phyloP scores from a whole-genome alignment of 1,139 yeast genomes.

The Debaryomyces coudertii region DNA sequence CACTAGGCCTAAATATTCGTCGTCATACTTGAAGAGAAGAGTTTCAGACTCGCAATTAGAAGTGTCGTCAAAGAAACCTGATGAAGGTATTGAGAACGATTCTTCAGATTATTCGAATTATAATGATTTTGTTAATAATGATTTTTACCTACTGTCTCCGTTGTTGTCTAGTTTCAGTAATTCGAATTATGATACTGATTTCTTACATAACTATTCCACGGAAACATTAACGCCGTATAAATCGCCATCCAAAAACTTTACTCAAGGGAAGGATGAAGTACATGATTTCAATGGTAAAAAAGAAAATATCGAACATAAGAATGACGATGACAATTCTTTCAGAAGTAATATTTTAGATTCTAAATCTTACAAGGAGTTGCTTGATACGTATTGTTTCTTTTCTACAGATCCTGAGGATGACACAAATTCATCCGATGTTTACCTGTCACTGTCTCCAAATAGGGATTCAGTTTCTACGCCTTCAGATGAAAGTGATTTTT shows the following conservation, averaged over 20 bases:
- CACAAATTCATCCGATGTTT: neutral
- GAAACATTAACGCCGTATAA: conserved; percentile 1
- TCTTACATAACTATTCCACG: conserved; percentile 6
- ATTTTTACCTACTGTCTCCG: conserved; percentile 45
- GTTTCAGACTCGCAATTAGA: conserved; percentile 35
- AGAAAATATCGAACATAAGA: neutral
- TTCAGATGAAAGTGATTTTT: neutral
- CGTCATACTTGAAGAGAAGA: conserved; percentile 40
- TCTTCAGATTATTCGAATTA: conserved; percentile 20
- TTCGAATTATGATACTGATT: conserved; percentile 10
- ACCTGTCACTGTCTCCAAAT: neutral
- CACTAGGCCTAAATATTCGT: conserved; percentile 40
- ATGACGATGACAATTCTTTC: conserved; percentile 9
- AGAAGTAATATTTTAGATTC: conserved; percentile 44
- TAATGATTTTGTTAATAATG: conserved; percentile 40
- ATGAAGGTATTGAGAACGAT: conserved; percentile 11
- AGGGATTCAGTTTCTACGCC: neutral
- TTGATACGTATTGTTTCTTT: conserved; percentile 75
- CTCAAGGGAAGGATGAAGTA: conserved; percentile 8
- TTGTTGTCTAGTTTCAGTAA: conserved; percentile 29
- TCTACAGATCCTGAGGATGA: conserved; percentile 8
- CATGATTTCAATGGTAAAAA: neutral
- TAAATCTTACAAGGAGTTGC: conserved; percentile 64
- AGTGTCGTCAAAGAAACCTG: neutral
- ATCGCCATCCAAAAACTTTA: conserved; percentile 1